Evolutionary conservation across 768 basidiomycete genomes (phyloP).

Genomic region (Cystofilobasidium ferigula): DNA sequence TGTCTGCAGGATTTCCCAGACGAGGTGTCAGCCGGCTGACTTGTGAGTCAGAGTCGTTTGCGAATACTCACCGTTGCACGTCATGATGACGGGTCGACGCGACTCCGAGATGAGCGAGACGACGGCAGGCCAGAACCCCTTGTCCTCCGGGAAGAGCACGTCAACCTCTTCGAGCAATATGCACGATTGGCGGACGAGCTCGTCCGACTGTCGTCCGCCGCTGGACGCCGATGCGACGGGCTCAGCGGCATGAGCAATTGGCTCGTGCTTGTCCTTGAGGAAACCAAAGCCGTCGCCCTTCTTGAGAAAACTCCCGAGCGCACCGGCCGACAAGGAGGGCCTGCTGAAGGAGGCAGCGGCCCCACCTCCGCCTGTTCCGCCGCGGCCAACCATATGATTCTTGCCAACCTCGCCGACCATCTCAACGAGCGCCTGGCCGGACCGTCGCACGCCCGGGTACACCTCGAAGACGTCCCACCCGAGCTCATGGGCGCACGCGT

Average conservation of each 20-base stretch:
- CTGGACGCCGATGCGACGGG: not conserved
- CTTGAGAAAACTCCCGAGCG: slow-evolving; percentile 6
- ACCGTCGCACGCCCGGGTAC: slow-evolving; percentile 80
- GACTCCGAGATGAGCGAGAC: slow-evolving; percentile 70
- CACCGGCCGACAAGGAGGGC: not conserved
- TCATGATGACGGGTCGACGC: slow-evolving; percentile 78
- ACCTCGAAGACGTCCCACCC: slow-evolving; percentile 97
- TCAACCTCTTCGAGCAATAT: slow-evolving; percentile 94
- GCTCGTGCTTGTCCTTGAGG: not conserved
- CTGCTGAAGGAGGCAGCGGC: not conserved
- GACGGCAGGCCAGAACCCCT: slow-evolving; percentile 73
- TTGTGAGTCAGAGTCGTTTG: not conserved
- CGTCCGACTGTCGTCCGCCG: not conserved
- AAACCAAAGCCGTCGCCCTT: not conserved
- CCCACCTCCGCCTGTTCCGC: slow-evolving; percentile 13
- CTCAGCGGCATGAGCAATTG: not conserved
- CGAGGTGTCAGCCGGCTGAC: not conserved
- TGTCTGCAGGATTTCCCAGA: slow-evolving; percentile 49
- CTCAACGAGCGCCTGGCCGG: slow-evolving; percentile 60
- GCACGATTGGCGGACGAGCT: slow-evolving; percentile 55
- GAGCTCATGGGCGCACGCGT: slow-evolving; percentile 85
- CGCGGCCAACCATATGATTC: slow-evolving; percentile 62
- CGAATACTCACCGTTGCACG: slow-evolving; percentile 69
- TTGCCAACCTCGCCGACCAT: slow-evolving; percentile 85
- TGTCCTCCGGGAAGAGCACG: slow-evolving; percentile 70